Percentiles rank a stretch among this genome's conserved stretches.
These are phyloP conservation scores for Colletotrichum sp. DNA, from an alignment of 2,329 filamentous ascomycete genomes.

Conservation along the genomic window DNA sequence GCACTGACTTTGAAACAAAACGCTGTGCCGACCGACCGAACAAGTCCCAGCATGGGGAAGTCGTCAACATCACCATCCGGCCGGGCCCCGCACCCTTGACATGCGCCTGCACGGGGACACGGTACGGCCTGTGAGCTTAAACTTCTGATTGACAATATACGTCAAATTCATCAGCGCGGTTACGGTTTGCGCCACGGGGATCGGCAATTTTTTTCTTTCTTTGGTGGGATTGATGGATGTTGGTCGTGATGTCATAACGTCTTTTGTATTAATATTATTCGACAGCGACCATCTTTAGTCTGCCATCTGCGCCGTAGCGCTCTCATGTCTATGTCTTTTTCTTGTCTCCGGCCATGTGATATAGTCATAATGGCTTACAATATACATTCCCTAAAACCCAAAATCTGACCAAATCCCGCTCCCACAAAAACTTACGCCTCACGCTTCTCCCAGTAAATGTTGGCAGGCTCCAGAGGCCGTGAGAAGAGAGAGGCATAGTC, in stretches of 20 bases:
- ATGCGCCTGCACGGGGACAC: not conserved
- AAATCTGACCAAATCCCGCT: not conserved
- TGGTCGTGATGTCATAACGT: conserved; percentile 11
- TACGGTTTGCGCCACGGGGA: not conserved
- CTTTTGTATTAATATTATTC: conserved; percentile 20
- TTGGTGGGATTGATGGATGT: not conserved
- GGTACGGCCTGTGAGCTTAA: not conserved
- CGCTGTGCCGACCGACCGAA: not conserved
- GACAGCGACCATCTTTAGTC: not conserved
- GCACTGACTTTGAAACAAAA: conserved; percentile 19
- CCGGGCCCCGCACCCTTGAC: not conserved
- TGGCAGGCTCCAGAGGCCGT: conserved; percentile 72
- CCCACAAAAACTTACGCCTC: conserved; percentile 31
- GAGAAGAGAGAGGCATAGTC: conserved; percentile 77
- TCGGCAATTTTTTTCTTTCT: not conserved
- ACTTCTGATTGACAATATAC: not conserved
- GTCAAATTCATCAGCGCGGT: not conserved
- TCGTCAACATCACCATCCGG: not conserved
- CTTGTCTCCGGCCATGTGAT: not conserved
- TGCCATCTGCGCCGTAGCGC: conserved; percentile 2
- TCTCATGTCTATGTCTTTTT: conserved; percentile 14
- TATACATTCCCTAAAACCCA: conserved; percentile 1
- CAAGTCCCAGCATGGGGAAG: not conserved
- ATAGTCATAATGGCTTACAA: conserved; percentile 9
- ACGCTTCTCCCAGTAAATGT: conserved; percentile 78